phyloP scores from a whole-genome alignment of 805 yeast species.

The Wilhelminamyces savonicus region DNA sequence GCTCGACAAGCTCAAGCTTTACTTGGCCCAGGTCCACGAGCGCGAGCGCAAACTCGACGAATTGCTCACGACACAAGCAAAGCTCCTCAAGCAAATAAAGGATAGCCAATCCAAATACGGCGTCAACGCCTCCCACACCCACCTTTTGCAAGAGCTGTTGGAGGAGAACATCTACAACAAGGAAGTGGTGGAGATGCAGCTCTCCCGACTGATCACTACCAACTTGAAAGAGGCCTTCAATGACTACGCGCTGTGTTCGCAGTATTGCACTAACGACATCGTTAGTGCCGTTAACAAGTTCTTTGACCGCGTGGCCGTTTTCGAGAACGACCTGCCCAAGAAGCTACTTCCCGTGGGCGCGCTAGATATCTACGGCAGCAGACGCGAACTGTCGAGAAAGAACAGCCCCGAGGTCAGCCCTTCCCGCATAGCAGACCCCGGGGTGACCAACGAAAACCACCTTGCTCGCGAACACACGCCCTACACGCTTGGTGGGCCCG shows the following conservation, averaged over 20 bases:
- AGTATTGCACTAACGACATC: constrained; percentile 17
- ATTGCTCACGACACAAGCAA: constrained; percentile 27
- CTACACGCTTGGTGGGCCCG: no score
- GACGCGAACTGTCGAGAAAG: no score
- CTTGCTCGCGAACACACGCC: no score
- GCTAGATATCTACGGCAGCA: no score
- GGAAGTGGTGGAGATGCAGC: constrained; percentile 49
- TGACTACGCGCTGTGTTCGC: constrained; percentile 35
- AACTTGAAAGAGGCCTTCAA: constrained; percentile 39
- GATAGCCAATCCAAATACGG: constrained; percentile 40
- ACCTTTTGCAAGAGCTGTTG: constrained; percentile 41
- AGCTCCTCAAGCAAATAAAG: constrained; percentile 31
- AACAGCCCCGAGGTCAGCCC: no score
- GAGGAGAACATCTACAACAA: constrained; percentile 47
- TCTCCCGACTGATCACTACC: constrained; percentile 38
- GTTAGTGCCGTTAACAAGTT: constrained; percentile 20
- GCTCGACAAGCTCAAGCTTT: constrained; percentile 37
- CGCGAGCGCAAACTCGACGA: constrained; percentile 44
- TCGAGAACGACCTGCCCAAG: constrained; percentile 6
- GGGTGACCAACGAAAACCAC: no score
- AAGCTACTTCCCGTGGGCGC: no score
- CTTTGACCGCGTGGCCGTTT: constrained; percentile 10
- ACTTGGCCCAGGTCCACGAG: constrained; percentile 40
- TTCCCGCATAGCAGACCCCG: no score
- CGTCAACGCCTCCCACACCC: constrained; percentile 34